Evolutionary conservation across 2,329 filamentous ascomycete species (phyloP).

Genomic region (Diaporthe sp.): DNA sequence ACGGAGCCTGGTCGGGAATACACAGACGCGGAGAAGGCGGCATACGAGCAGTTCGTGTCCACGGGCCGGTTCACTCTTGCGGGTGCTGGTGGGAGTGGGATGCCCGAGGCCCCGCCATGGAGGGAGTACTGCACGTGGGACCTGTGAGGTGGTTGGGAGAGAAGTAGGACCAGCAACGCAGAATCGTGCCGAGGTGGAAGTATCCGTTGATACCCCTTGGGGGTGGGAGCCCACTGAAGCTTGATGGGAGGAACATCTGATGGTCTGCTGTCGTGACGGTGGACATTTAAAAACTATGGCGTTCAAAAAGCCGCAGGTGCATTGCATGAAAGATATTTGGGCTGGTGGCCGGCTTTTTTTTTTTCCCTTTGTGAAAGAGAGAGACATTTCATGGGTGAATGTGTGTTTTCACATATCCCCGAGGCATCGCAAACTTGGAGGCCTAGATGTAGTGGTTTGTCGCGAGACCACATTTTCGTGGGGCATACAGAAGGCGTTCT

Average conservation of each 20-base stretch:
- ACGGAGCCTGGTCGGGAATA: conserved; percentile 68
- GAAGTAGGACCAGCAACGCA: background rate
- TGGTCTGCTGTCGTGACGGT: background rate
- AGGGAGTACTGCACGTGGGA: conserved; percentile 81
- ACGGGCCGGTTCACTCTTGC: conserved; percentile 73
- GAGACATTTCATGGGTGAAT: background rate
- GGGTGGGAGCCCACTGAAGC: background rate
- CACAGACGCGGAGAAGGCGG: conserved; percentile 33
- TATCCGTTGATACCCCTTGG: too few species aligned
- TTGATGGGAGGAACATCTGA: background rate
- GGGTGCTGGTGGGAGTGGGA: conserved; percentile 56
- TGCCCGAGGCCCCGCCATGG: conserved; percentile 83
- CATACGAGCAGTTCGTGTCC: conserved; percentile 65
- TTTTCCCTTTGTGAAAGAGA: too few species aligned
- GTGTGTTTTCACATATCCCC: background rate
- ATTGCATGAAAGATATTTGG: background rate
- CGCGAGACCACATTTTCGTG: background rate
- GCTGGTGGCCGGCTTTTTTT: conserved; percentile 4
- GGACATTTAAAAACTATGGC: background rate
- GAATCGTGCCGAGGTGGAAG: background rate
- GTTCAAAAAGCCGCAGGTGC: background rate
- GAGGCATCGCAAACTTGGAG: background rate
- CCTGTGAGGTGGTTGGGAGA: conserved; percentile 59
- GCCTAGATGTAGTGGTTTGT: background rate
- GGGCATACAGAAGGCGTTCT: conserved; percentile 5